These are phyloP conservation scores for Penicillium rolfsii DNA, from an alignment of 2,329 filamentous ascomycete genomes.

Conservation along the genomic window DNA sequence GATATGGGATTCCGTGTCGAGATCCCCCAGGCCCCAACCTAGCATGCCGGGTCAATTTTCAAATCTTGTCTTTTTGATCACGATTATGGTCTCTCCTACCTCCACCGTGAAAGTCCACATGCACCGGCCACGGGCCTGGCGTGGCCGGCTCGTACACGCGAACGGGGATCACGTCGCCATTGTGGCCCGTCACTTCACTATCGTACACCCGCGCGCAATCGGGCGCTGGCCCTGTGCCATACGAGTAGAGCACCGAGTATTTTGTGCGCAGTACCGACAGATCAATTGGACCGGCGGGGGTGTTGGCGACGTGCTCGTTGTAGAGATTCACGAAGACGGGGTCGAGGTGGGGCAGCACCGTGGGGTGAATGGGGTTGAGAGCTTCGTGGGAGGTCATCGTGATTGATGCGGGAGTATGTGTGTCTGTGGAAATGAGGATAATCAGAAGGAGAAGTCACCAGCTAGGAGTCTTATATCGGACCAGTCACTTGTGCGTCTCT, in stretches of 20 bases:
- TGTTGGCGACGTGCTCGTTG: conserved; percentile 51
- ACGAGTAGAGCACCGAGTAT: conserved; percentile 52
- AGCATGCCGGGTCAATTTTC: background rate
- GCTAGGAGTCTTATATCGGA: background rate
- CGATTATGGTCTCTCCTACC: conserved; percentile 16
- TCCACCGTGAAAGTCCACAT: conserved; percentile 56
- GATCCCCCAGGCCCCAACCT: conserved; percentile 54
- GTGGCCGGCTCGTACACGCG: conserved; percentile 52
- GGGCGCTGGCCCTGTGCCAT: conserved; percentile 49
- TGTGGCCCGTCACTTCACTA: conserved; percentile 38
- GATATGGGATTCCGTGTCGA: conserved; percentile 55
- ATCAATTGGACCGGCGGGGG: conserved; percentile 47
- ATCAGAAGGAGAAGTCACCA: background rate
- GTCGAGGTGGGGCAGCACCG: conserved; percentile 52
- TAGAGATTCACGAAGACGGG: conserved; percentile 55
- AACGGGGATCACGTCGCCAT: conserved; percentile 41
- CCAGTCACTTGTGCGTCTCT: background rate
- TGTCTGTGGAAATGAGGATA: background rate
- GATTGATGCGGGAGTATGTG: background rate
- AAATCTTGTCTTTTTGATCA: no score
- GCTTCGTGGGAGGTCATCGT: conserved; percentile 43
- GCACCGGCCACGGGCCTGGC: conserved; percentile 51
- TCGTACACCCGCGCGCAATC: conserved; percentile 49
- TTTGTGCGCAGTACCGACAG: conserved; percentile 44
- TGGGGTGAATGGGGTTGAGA: conserved; percentile 55